phyloP scores from a whole-genome alignment of 2,329 filamentous ascomycete genomes.

The Nemania diffusa region DNA sequence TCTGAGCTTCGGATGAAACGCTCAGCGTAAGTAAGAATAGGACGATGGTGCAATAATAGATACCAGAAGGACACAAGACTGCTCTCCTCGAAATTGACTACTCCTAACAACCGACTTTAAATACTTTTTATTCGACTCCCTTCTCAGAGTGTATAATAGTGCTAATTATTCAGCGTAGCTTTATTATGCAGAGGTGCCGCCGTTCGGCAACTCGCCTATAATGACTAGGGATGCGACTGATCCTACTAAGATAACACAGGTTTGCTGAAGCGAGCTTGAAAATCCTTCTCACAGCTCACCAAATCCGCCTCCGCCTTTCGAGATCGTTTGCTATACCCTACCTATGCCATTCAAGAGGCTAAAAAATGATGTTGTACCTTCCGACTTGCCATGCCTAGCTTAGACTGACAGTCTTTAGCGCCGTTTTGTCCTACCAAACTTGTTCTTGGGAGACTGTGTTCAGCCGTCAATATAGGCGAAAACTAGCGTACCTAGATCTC shows the following conservation, averaged over 20 bases:
- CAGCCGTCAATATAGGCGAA: neutral
- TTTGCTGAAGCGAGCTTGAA: neutral
- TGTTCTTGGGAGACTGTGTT: neutral
- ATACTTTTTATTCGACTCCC: neutral
- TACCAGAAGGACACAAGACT: neutral
- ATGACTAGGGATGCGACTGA: neutral
- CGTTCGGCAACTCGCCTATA: neutral
- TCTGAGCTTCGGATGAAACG: neutral
- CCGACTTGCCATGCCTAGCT: neutral
- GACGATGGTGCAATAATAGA: neutral
- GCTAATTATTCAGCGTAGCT: neutral
- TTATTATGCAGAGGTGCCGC: neutral
- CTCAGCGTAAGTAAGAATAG: neutral
- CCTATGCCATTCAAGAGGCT: neutral
- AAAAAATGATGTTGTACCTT: neutral
- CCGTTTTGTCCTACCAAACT: neutral
- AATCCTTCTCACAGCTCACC: neutral
- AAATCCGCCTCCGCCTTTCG: neutral
- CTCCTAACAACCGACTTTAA: neutral
- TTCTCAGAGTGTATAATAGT: neutral
- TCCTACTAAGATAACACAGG: neutral
- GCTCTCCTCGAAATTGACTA: neutral
- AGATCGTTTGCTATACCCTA: neutral
- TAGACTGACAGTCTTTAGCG: neutral
- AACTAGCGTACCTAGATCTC: neutral